phyloP scores from a whole-genome alignment of 257 asterid species.

The Verbascum thapsus region DNA sequence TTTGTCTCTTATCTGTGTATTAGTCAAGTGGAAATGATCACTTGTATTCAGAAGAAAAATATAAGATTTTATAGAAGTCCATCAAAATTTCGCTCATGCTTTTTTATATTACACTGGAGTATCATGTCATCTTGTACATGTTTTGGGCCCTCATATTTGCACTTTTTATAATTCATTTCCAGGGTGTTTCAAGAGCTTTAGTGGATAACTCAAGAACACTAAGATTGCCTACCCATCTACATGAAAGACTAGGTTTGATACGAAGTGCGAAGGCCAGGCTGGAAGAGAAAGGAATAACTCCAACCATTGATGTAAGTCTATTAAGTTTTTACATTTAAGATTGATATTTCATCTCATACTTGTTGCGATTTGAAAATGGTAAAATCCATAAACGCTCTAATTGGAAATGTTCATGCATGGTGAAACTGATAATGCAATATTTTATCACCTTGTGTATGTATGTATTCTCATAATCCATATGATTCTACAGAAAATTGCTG shows the following conservation, averaged over 20 bases:
- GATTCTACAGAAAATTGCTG: conserved; percentile 78
- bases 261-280: conserved; percentile 81
- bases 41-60: background rate
- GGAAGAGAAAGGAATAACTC: conserved; percentile 78
- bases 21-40: background rate
- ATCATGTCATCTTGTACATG: background rate
- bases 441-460: conserved; percentile 15
- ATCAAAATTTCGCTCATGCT: background rate
- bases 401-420: background rate
- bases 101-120: background rate
- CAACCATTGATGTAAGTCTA: conserved; percentile 74
- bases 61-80: background rate
- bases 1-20: conserved; percentile 1
- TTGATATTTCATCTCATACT: background rate
- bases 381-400: background rate
- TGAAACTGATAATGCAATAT: conserved; percentile 6
- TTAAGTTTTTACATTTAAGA: background rate
- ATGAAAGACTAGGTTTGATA: conserved; percentile 78
- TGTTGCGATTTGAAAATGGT: conserved; percentile 1
- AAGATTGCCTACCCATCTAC: conserved; percentile 82
- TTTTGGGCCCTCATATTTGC: conserved; percentile 2
- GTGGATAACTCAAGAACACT: conserved; percentile 84
- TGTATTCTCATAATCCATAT: conserved; percentile 22
- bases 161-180: conserved; percentile 21
- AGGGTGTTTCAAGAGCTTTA: conserved; percentile 93